phyloP scores from a whole-genome alignment of 1,284 basidiomycete genomes.

The Ustanciosporium gigantosporum region DNA sequence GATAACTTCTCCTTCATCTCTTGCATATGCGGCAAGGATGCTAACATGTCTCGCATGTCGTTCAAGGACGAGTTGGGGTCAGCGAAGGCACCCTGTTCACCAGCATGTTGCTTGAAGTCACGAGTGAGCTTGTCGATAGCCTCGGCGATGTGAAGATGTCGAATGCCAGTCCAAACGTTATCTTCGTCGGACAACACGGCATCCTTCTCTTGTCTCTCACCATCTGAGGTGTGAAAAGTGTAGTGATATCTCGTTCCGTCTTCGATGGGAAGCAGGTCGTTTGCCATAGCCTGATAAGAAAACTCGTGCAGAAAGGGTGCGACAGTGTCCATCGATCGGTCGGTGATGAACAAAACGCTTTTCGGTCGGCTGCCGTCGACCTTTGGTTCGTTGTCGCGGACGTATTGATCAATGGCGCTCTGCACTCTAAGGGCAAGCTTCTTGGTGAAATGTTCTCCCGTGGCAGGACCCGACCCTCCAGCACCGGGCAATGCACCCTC shows the following conservation, averaged over 20 bases:
- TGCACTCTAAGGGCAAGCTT: slow-evolving; percentile 53
- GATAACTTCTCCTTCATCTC: slow-evolving; percentile 96
- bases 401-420: slow-evolving; percentile 42
- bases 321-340: slow-evolving; percentile 89
- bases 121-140: slow-evolving; percentile 93
- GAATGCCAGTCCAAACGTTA: slow-evolving; percentile 84
- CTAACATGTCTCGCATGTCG: slow-evolving; percentile 99
- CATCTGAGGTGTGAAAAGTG: slow-evolving; percentile 63
- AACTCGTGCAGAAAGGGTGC: slow-evolving; percentile 95
- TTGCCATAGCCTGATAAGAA: slow-evolving; percentile 98
- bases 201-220: slow-evolving; percentile 81
- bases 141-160: slow-evolving; percentile 98
- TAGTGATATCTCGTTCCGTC: slow-evolving; percentile 84
- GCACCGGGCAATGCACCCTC: slow-evolving; percentile 6
- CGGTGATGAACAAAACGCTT: slow-evolving; percentile 85
- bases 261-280: slow-evolving; percentile 81
- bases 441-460: slow-evolving; percentile 51
- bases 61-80: slow-evolving; percentile 76
- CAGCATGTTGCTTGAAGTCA: slow-evolving; percentile 90
- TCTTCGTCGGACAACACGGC: slow-evolving; percentile 83
- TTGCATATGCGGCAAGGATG: slow-evolving; percentile 90
- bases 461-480: slow-evolving; percentile 4
- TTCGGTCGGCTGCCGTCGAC: slow-evolving; percentile 73
- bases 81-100: slow-evolving; percentile 84
- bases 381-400: slow-evolving; percentile 64